Base-by-base conservation (phyloP, 805 yeast species). In the Kluyveromyces starmeri region DNA sequence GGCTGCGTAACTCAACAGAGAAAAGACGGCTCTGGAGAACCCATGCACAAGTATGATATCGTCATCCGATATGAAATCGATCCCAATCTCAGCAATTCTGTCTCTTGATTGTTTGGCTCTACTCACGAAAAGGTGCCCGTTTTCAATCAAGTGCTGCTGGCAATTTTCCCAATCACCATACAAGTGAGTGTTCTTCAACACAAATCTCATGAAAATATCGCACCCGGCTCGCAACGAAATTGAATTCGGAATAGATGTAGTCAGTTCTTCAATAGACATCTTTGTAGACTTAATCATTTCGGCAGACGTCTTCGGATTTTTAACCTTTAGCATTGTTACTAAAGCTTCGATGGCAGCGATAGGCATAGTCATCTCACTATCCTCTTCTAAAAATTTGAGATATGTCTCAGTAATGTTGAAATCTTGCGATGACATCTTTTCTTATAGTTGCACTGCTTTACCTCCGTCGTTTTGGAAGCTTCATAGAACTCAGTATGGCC, bases 311-410 rank as follows among this genome's bases (percentile, higher is more conserved):
- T 85, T 71, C 6, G 98, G 96, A 55, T 85, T 86, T 47, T 85
- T 79, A 32, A 78, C 75, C 43, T 78, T 71, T 19, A 89, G 62
- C 61, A 92, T 71, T 7, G 92, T 82, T 18, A 92, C 95, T 28
- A 92, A 66, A 9, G 95, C 76, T 64, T 92, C 97, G 51, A 92
- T 92, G 22, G 98, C 98, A 27, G 98, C 99, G 21, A 92, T 84
- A 1, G 99, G 99, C 96, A 88, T 92, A 5, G 98, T 88, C 77
- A 92, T 83, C 38, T 92, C 97, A n/a, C 83, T 70, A 61, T 92
- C 96, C 33, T 86, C 95, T 46, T 73, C 75, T 42, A 92, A 67
- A 56, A 84, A 86, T 53, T 73, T 71, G 38, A 84, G 68, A 55
- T 92, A 92, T 1, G 89, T 75, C 47, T 74, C 68, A 29, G 79